phyloP scores from a whole-genome alignment of 2,329 filamentous ascomycete species.

The Ilyonectria destructans region DNA sequence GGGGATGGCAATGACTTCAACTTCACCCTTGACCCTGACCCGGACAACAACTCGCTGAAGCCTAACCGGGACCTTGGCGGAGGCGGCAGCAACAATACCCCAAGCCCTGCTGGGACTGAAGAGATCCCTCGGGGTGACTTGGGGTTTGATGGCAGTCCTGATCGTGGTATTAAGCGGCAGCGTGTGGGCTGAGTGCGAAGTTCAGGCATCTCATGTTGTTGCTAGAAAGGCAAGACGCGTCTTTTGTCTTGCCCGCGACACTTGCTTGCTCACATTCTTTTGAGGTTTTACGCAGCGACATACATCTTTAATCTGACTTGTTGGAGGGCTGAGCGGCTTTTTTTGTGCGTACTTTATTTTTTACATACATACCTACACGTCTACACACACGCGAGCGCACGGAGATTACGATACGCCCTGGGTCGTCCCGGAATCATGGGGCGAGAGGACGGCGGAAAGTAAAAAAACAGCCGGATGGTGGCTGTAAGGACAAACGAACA shows the following conservation, averaged over 20 bases:
- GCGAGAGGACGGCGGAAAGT: conserved; percentile 9
- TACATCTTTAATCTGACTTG: conserved; percentile 26
- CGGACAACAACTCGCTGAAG: conserved; percentile 54
- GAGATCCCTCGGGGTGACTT: conserved; percentile 65
- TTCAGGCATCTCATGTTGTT: background rate
- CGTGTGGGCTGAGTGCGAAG: conserved; percentile 51
- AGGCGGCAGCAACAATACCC: conserved; percentile 56
- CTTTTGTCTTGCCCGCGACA: conserved; percentile 1
- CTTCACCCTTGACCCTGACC: conserved; percentile 63
- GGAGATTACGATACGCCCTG: conserved; percentile 22
- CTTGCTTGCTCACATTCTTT: background rate
- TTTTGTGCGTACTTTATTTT: conserved; percentile 9
- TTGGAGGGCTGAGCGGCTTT: conserved; percentile 15
- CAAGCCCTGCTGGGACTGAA: conserved; percentile 66
- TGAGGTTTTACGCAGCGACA: conserved; percentile 20
- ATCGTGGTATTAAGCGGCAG: conserved; percentile 57
- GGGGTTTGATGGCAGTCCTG: conserved; percentile 44
- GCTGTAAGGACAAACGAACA: conserved; percentile 15
- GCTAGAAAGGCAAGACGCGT: background rate
- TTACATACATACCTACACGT: conserved; percentile 22
- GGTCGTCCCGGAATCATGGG: conserved; percentile 16
- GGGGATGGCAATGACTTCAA: conserved; percentile 66
- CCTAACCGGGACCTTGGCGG: conserved; percentile 32
- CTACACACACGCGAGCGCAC: conserved; percentile 25
- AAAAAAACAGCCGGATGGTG: conserved; percentile 22